These are phyloP conservation scores for Boletellus sp. DNA, from an alignment of 768 basidiomycete genomes.

Conservation along the genomic window DNA sequence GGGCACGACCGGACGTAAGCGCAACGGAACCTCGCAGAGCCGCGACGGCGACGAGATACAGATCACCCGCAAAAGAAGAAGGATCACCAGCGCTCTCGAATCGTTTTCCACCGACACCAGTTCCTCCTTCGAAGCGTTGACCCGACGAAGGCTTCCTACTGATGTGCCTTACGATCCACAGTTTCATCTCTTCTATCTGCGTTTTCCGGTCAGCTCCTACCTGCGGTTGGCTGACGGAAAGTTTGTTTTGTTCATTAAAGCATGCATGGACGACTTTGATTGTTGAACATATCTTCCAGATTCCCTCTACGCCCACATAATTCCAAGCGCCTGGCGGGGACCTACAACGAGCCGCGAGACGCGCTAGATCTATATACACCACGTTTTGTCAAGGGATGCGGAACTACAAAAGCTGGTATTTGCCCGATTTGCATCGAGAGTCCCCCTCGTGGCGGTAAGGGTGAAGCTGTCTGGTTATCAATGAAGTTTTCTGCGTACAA, in stretches of 20 bases:
- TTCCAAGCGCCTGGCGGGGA: slow-evolving; percentile 36
- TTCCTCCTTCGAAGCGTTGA: slow-evolving; percentile 1
- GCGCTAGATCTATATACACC: slow-evolving; percentile 74
- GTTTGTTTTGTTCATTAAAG: slow-evolving; percentile 32
- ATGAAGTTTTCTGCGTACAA: slow-evolving; percentile 84
- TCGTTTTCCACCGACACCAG: neutral
- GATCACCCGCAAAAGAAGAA: slow-evolving; percentile 12
- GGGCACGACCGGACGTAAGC: slow-evolving; percentile 13
- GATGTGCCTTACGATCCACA: slow-evolving; percentile 42
- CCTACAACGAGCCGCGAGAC: slow-evolving; percentile 57
- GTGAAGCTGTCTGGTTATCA: slow-evolving; percentile 63
- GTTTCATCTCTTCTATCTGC: slow-evolving; percentile 65
- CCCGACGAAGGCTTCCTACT: slow-evolving; percentile 49
- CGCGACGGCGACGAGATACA: slow-evolving; percentile 9
- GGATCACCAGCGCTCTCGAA: neutral
- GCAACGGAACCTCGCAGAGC: slow-evolving; percentile 12
- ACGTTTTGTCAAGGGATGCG: slow-evolving; percentile 68
- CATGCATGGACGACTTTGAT: neutral
- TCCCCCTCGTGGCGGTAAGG: slow-evolving; percentile 56
- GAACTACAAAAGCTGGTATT: slow-evolving; percentile 64
- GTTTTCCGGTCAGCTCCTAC: slow-evolving; percentile 64
- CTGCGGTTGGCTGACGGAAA: slow-evolving; percentile 36
- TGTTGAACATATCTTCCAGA: slow-evolving; percentile 9
- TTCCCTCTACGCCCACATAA: slow-evolving; percentile 12
- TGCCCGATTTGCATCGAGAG: slow-evolving; percentile 76